A percentile compares a stretch with the other conserved stretches of the same genome.
Conservation (phyloP, 345 rosid species). For the Balakata baccata region DNA sequence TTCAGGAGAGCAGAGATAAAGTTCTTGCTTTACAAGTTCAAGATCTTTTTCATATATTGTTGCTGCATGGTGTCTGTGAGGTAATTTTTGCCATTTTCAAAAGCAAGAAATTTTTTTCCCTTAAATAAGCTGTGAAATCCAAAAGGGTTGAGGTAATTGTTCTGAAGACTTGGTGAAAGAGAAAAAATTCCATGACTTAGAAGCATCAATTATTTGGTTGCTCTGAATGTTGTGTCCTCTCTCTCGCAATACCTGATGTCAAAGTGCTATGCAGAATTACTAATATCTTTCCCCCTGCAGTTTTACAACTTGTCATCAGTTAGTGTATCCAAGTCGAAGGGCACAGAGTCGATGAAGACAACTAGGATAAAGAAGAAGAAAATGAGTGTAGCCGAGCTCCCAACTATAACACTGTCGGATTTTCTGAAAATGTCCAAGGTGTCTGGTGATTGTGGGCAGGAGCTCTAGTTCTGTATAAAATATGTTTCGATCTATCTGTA, state of each 20-base stretch:
- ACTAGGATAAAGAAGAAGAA: conserved; percentile 61
- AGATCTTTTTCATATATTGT: conserved; percentile 83
- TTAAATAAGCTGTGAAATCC: too few species aligned
- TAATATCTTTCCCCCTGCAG: conserved; percentile 34
- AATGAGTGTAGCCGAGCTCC: conserved; percentile 44
- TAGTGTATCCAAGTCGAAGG: conserved; percentile 50
- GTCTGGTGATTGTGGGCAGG: conserved; percentile 47
- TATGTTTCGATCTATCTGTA: conserved; percentile 5
- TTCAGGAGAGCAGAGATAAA: conserved; percentile 49
- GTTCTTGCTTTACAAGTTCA: conserved; percentile 64
- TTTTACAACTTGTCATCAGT: conserved; percentile 77
- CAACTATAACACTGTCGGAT: conserved; percentile 53
- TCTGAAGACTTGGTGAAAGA: neutral
- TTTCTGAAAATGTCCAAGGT: conserved; percentile 83
- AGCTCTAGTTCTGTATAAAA: conserved; percentile 16
- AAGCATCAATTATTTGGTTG: too few species aligned
- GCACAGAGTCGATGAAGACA: conserved; percentile 42
- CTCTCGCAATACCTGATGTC: too few species aligned
- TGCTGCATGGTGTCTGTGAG: conserved; percentile 95
- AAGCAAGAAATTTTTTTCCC: neutral
- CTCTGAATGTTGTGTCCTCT: too few species aligned
- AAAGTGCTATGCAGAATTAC: neutral
- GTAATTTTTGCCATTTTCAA: conserved; percentile 30
- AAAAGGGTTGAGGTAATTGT: too few species aligned
- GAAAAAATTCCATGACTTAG: too few species aligned